Base-by-base conservation (phyloP, 345 rosid genomes). In the Lagerstroemia speciosa region DNA sequence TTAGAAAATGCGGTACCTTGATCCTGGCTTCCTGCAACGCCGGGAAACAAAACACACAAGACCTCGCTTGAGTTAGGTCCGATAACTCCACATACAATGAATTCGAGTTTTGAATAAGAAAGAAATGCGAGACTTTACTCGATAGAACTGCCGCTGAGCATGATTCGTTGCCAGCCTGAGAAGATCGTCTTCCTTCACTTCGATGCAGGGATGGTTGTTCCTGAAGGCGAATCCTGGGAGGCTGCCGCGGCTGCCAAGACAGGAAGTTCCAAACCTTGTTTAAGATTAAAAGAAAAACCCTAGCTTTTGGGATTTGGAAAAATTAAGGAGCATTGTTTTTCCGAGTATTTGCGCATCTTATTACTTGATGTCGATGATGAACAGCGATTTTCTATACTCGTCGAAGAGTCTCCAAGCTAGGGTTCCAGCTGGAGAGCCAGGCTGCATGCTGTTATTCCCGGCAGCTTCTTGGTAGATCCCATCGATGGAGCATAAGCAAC, bases 221-320 rank as follows among this genome's bases (percentile, higher is more conserved):
- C 73, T 64, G 79, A 85, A 87, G 65, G 95, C 98, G 66, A 76
- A 76, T 64, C 98, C 93, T 2, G 98, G 98, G 70, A 93, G 75
- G 8, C 69, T 83, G 62, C 83, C 71, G 73, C 73, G 72, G 34
- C 75, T 68, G 58, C 29, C 4, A 41, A 36, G 27, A 58, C 37
- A 53, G 52, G 36, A n/a, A 67, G 6, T 2, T 29, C 4, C 6
- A 64, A 36, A 29, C 60, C 6, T 55, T 14, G 30, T 26, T 55
- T 55, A n/a, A 26, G 31, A 53, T 4, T 4, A 24, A 11, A 9
- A 15, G 17, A 11, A 2, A n/a, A n/a, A 2, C 11, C 30, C 29
- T 12, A 12, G 15, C 2, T 27, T 58, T 27, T 3, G 32, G 32
- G 57, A 52, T 52, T 19, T 1, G 57, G 57, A 52, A 3, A 45